A percentile compares a stretch with the other conserved stretches of the same genome.
These are phyloP conservation scores for Penicillium sp. DNA, from an alignment of 2,329 filamentous ascomycete species.

Conservation along the genomic window DNA sequence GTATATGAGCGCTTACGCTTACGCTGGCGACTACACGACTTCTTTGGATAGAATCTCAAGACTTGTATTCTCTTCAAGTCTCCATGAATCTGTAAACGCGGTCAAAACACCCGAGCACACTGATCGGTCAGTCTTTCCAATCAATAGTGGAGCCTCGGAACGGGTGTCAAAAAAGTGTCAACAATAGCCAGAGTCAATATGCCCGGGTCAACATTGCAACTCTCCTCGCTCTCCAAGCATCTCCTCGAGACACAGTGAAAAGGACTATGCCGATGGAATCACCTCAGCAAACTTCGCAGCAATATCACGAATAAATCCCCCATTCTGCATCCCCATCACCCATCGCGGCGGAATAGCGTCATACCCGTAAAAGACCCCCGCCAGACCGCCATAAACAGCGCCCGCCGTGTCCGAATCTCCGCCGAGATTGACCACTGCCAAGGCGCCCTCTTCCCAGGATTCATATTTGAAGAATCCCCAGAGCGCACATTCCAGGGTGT, in stretches of 20 bases:
- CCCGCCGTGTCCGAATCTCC: conserved; percentile 54
- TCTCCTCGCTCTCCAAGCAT: background rate
- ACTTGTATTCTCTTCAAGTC: background rate
- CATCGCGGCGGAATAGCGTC: conserved; percentile 42
- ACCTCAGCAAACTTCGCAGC: conserved; percentile 19
- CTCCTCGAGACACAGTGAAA: background rate
- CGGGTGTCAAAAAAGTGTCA: conserved; percentile 1
- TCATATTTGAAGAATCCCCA: conserved; percentile 52
- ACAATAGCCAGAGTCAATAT: background rate
- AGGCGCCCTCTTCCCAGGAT: conserved; percentile 46
- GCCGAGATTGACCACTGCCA: conserved; percentile 51
- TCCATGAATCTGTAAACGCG: background rate
- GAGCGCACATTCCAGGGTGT: conserved; percentile 50
- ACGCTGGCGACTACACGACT: background rate
- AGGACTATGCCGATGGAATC: background rate
- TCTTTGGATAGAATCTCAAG: background rate
- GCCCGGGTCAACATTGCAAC: no score
- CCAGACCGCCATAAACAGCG: conserved; percentile 53
- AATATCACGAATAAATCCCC: conserved; percentile 26
- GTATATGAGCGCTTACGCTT: background rate
- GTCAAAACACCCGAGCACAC: background rate
- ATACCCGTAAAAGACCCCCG: conserved; percentile 50
- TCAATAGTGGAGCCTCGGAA: background rate
- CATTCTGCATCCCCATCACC: conserved; percentile 37
- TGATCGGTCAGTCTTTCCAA: background rate